Evolutionary conservation across 1,139 yeast genomes (phyloP).

Genomic region (Hanseniaspora uvarum): DNA sequence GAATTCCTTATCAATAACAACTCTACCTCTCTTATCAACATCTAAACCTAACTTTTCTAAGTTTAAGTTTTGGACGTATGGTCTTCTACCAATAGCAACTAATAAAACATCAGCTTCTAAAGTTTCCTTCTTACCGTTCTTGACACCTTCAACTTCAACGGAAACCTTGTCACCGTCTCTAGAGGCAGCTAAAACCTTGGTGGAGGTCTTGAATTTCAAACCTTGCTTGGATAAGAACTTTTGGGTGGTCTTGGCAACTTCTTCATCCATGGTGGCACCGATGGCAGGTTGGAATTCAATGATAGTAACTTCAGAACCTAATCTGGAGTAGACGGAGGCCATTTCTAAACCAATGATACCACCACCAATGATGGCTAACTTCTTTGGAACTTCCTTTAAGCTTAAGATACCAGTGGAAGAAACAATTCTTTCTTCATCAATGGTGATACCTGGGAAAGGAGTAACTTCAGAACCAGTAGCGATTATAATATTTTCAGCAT

Average conservation of each 20-base stretch:
- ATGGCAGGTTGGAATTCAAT: slow-evolving; percentile 82
- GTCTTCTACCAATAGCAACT: slow-evolving; percentile 98
- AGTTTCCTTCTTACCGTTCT: slow-evolving; percentile 69
- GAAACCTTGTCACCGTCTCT: slow-evolving; percentile 82
- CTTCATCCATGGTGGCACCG: slow-evolving; percentile 96
- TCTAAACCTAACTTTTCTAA: slow-evolving; percentile 85
- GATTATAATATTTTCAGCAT: slow-evolving; percentile 79
- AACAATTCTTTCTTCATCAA: slow-evolving; percentile 96
- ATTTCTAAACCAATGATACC: slow-evolving; percentile 99
- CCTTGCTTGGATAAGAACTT: slow-evolving; percentile 92
- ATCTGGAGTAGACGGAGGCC: slow-evolving; percentile 95
- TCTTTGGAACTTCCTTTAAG: slow-evolving; percentile 82
- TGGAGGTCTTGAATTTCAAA: slow-evolving; percentile 78
- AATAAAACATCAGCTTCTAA: slow-evolving; percentile 84
- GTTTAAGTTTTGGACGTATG: slow-evolving; percentile 82
- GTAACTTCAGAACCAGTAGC: slow-evolving; percentile 99
- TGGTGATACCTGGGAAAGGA: slow-evolving; percentile 95
- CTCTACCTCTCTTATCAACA: slow-evolving; percentile 80
- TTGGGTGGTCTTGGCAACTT: slow-evolving; percentile 81
- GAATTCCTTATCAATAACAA: slow-evolving; percentile 88
- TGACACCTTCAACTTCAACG: slow-evolving; percentile 80
- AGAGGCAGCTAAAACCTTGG: slow-evolving; percentile 79
- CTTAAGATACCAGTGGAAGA: slow-evolving; percentile 87
- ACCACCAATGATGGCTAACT: slow-evolving; percentile 90
- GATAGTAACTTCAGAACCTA: slow-evolving; percentile 92